These are phyloP conservation scores for Rhexocercosporidium sp. DNA, from an alignment of 2,329 filamentous ascomycete genomes.

Conservation along the genomic window DNA sequence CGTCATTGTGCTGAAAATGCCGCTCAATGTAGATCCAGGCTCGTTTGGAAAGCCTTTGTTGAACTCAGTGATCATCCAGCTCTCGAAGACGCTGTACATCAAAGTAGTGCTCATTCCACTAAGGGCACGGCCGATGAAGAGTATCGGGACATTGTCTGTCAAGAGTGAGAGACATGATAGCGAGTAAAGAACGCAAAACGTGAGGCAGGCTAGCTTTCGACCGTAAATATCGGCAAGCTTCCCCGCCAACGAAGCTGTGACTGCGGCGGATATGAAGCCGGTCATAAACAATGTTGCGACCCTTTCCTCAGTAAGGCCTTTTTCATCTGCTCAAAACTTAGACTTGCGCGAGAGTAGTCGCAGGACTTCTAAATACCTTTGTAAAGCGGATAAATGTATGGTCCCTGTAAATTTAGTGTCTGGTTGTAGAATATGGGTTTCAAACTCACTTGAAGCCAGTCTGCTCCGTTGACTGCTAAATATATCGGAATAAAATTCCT, in stretches of 20 bases:
- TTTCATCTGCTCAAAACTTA: slow-evolving; percentile 27
- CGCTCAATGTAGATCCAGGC: slow-evolving; percentile 48
- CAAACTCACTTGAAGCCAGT: slow-evolving; percentile 53
- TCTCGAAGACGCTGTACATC: slow-evolving; percentile 64
- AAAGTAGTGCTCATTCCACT: slow-evolving; percentile 61
- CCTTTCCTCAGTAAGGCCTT: slow-evolving; percentile 33
- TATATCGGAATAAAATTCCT: slow-evolving; percentile 49
- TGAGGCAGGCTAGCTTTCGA: slow-evolving; percentile 55
- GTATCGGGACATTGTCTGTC: slow-evolving; percentile 46
- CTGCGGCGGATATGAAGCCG: slow-evolving; percentile 35
- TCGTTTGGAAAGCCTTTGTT: slow-evolving; percentile 50
- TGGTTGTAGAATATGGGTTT: neutral
- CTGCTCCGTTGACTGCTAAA: slow-evolving; percentile 52
- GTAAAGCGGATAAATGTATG: slow-evolving; percentile 38
- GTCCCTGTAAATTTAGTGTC: slow-evolving; percentile 23
- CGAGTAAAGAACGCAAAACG: slow-evolving; percentile 57
- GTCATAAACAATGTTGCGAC: slow-evolving; percentile 35
- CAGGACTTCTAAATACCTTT: slow-evolving; percentile 30
- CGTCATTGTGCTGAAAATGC: slow-evolving; percentile 57
- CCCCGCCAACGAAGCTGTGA: slow-evolving; percentile 35
- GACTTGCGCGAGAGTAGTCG: neutral
- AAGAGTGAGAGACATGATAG: slow-evolving; percentile 57
- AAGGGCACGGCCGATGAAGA: slow-evolving; percentile 57
- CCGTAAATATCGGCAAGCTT: slow-evolving; percentile 35
- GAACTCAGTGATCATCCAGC: slow-evolving; percentile 65